phyloP scores from a whole-genome alignment of 441 rosid species.

The Biscutella laevigata region DNA sequence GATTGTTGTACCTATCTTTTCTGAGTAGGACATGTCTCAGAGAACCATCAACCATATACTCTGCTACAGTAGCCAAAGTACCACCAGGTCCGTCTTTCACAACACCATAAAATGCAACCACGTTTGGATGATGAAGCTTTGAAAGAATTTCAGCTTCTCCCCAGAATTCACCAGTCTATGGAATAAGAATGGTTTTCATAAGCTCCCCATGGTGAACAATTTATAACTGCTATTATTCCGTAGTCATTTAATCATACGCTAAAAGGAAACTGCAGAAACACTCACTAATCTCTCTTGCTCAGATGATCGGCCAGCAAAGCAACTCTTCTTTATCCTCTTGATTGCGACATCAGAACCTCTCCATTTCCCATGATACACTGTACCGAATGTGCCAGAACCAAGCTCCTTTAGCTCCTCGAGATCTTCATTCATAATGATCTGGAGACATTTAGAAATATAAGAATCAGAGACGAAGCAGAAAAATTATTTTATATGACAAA shows the following conservation, averaged over 20 bases:
- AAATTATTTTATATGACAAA: background rate
- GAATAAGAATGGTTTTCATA: background rate
- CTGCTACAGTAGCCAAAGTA: constrained; percentile 67
- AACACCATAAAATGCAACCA: constrained; percentile 66
- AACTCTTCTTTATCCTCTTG: constrained; percentile 63
- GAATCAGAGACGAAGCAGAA: background rate
- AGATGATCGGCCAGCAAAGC: constrained; percentile 60
- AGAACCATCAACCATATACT: constrained; percentile 68
- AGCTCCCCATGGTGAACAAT: background rate
- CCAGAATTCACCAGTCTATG: constrained; percentile 54
- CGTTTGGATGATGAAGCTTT: constrained; percentile 70
- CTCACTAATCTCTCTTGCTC: constrained; percentile 66
- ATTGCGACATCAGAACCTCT: constrained; percentile 73
- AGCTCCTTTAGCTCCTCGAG: constrained; percentile 63
- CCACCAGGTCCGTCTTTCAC: too few species aligned
- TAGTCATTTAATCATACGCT: background rate
- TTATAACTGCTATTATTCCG: background rate
- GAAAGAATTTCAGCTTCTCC: constrained; percentile 62
- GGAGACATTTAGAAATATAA: constrained; percentile 1
- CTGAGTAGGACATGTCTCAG: constrained; percentile 58
- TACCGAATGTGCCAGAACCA: constrained; percentile 67
- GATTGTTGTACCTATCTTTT: constrained; percentile 43
- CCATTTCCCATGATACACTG: constrained; percentile 74
- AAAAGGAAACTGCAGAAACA: background rate
- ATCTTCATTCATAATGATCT: constrained; percentile 60